These are phyloP conservation scores for Talaromyces amestolkiae DNA, from an alignment of 2,329 filamentous ascomycete genomes.

Conservation along the genomic window DNA sequence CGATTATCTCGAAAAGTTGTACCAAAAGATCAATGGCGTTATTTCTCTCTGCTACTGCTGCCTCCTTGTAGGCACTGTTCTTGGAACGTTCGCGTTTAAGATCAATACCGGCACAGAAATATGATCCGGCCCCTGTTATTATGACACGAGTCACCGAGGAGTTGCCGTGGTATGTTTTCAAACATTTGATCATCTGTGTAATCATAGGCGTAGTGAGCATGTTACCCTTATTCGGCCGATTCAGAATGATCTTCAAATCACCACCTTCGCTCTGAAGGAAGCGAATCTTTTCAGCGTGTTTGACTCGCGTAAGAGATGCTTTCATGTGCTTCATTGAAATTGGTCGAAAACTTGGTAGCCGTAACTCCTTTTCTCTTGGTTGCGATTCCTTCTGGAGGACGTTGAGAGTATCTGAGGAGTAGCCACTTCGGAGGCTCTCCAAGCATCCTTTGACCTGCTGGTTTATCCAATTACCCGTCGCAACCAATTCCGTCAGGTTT, in stretches of 20 bases:
- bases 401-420: background rate
- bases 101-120: constrained; percentile 47
- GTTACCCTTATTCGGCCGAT: constrained; percentile 41
- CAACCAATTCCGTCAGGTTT: constrained; percentile 59
- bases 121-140: constrained; percentile 37
- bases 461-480: constrained; percentile 72
- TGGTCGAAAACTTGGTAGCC: background rate
- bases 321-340: constrained; percentile 7
- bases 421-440: constrained; percentile 55
- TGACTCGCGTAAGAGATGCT: constrained; percentile 1
- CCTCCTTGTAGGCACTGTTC: background rate
- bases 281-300: constrained; percentile 24
- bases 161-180: constrained; percentile 28
- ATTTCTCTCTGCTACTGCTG: constrained; percentile 22
- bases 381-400: background rate
- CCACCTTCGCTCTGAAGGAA: constrained; percentile 31
- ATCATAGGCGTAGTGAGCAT: constrained; percentile 41
- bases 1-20: constrained; percentile 39
- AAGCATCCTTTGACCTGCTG: constrained; percentile 61
- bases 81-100: constrained; percentile 15
- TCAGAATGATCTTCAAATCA: constrained; percentile 34
- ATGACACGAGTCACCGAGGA: constrained; percentile 35
- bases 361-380: background rate
- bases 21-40: constrained; percentile 24
- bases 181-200: constrained; percentile 29